These are phyloP conservation scores for Neodidymelliopsis sp. DNA, from an alignment of 2,329 filamentous ascomycete genomes.

Conservation along the genomic window DNA sequence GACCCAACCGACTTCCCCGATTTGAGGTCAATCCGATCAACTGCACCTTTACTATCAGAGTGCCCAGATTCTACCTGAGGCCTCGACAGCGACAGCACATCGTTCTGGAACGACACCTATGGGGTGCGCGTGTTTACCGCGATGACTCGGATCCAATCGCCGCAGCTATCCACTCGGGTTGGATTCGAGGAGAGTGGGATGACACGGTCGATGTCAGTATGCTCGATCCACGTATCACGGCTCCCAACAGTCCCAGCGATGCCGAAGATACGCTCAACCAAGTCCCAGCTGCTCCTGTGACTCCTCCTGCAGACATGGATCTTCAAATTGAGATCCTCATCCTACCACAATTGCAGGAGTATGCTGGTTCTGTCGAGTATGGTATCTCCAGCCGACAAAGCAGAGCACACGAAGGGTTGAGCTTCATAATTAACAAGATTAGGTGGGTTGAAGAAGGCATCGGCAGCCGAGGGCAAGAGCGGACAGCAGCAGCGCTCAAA, in stretches of 20 bases:
- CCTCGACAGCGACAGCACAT: constrained; percentile 79
- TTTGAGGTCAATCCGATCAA: constrained; percentile 79
- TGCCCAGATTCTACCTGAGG: constrained; percentile 80
- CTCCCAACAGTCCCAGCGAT: constrained; percentile 52
- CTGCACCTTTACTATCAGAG: constrained; percentile 86
- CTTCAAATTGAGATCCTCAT: constrained; percentile 87
- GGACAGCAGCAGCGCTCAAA: constrained; percentile 48
- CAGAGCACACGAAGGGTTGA: constrained; percentile 84
- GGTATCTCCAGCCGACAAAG: constrained; percentile 85
- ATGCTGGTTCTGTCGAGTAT: constrained; percentile 76
- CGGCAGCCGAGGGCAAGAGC: constrained; percentile 48
- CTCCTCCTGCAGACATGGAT: constrained; percentile 73
- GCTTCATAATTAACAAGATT: constrained; percentile 82
- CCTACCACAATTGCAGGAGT: constrained; percentile 79
- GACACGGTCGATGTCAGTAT: constrained; percentile 76
- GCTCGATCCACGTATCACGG: constrained; percentile 64
- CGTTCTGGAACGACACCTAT: constrained; percentile 79
- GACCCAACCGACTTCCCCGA: constrained; percentile 76
- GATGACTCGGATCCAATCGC: constrained; percentile 95
- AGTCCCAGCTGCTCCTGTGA: constrained; percentile 62
- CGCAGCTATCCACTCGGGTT: constrained; percentile 91
- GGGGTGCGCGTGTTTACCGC: constrained; percentile 94
- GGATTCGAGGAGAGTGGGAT: constrained; percentile 87
- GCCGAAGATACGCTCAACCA: constrained; percentile 53
- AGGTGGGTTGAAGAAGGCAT: constrained; percentile 83